Base-by-base conservation (phyloP, 2,329 filamentous ascomycete genomes). In the Claviceps paspali region DNA sequence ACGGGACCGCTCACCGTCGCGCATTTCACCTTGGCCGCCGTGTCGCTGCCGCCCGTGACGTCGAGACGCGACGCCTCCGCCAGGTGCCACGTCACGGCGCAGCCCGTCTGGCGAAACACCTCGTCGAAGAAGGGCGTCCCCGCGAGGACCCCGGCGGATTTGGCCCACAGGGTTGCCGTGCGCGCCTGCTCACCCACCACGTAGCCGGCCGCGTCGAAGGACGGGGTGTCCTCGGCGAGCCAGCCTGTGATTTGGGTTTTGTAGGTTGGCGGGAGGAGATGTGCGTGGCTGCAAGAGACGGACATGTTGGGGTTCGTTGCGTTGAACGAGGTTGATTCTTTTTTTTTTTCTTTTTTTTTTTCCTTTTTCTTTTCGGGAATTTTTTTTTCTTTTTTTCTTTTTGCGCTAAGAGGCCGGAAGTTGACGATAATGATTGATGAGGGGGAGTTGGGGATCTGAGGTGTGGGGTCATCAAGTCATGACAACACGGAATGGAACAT, bases 151-250 rank as follows among this genome's bases (percentile, higher is more conserved):
- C 91, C 91, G 3, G 65, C 55, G n/a, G 73, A 76, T 56, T 82
- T 83, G 42, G 69, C 75, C 61, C 72, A 79, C 28, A 83, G 68
- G 4, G 73, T 80, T 15, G 79, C 79, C 11, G 68, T 73, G 41
- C 73, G 72, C 7, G 63, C 59, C 21, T 61, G 63, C 28, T 82
- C 74, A 45, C 91, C 91, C 18, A 98, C 91, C 6, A 98, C 91
- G 59, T 93, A 98, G 42, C 91, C 91, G 51, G 84, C 91, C 57
- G 94, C 95, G 67, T 98, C 91, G 61, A 94, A 88, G 37, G 84
- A 91, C 4, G 91, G 91, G 3, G 86, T 92, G 63, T 98, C 91
- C 62, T 98, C 91, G 52, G 86, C 82, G 11, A 95, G 79, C 91
- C 91, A 98, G 51, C 73, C 63, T 18, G 79, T 73, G 44, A 95